Base-by-base conservation (phyloP, 2,329 filamentous ascomycete genomes). In the Diaporthe velutina region DNA sequence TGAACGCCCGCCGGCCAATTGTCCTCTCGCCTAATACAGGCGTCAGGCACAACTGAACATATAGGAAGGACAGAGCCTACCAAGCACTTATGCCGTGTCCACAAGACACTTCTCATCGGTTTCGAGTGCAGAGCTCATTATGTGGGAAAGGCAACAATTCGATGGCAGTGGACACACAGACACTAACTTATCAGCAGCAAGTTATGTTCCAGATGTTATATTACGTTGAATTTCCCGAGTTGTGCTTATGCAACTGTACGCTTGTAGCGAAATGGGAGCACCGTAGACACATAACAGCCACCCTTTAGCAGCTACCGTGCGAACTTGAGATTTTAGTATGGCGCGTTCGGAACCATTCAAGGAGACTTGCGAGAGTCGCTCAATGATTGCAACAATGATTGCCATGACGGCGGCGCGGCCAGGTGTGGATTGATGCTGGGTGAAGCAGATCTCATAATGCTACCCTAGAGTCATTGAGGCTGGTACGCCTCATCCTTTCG, bases 391-490 rank as follows among this genome's bases (percentile, higher is more conserved):
- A 33, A 2, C 4, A 25, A 25, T 45, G 19, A 40, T 4, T 73
- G 68, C 68, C 61, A 72, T 38, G 54, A 50, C 40, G 68, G 75
- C 61, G 54, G 72, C 60, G 75, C 64, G 55, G 64, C 71, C 64
- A 73, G 73, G 28, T 54, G 57, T 76, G 75, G 45, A 76, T 76
- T 76, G 73, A 68, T 54, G 58, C 73, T 72, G 70, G 73, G 45
- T 72, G 61, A 72, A 70, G 75, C 75, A 52, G 60, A 70, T 70
- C 73, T 74, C 61, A 74, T 74, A 45, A 74, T 70, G 75, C 61
- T 76, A 66, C 55, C 57, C 55, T 42, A 70, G 52, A 60, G 73
- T 57, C 75, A 73, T 61, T 48, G 25, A 57, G 45, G 74, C 33
- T 66, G 17, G 30, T 38, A 33, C 28, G 33, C 70, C 68, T 54